Conservation (phyloP, 345 rosid species). For the Lepidium africanum region DNA sequence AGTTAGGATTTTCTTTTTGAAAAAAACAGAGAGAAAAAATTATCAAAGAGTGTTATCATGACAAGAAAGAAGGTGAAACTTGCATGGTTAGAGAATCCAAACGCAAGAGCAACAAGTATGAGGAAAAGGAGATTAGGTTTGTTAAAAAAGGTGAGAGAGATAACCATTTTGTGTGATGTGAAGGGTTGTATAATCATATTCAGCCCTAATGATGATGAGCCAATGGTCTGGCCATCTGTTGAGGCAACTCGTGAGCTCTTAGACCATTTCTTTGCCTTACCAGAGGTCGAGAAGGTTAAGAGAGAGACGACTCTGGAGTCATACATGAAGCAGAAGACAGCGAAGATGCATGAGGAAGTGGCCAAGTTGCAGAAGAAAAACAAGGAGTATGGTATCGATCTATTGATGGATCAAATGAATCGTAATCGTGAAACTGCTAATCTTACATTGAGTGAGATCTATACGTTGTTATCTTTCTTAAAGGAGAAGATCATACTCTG, state of each 20-base stretch:
- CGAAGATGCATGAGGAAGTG: neutral
- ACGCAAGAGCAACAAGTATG: slow-evolving; percentile 34
- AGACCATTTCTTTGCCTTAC: slow-evolving; percentile 4
- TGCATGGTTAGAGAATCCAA: slow-evolving; percentile 31
- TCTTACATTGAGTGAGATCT: neutral
- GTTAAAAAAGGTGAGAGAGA: slow-evolving; percentile 52
- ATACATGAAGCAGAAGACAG: slow-evolving; percentile 11
- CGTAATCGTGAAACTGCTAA: neutral
- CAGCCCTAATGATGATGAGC: slow-evolving; percentile 31
- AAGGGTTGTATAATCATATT: slow-evolving; percentile 46
- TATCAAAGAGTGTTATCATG: slow-evolving; percentile 20
- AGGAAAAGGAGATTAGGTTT: slow-evolving; percentile 52
- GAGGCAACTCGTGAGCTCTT: slow-evolving; percentile 8
- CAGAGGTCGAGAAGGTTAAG: neutral
- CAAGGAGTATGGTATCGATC: neutral
- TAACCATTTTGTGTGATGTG: slow-evolving; percentile 50
- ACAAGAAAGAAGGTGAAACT: slow-evolving; percentile 49
- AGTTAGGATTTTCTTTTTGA: neutral
- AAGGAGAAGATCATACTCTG: neutral
- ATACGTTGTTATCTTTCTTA: neutral
- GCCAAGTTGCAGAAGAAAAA: neutral
- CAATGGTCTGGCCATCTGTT: slow-evolving; percentile 52
- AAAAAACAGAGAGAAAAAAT: neutral
- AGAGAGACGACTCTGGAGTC: slow-evolving; percentile 6
- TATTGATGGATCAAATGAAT: slow-evolving; percentile 16